Base-by-base conservation (phyloP, 768 basidiomycete genomes). In the Lactifluus echinatus region DNA sequence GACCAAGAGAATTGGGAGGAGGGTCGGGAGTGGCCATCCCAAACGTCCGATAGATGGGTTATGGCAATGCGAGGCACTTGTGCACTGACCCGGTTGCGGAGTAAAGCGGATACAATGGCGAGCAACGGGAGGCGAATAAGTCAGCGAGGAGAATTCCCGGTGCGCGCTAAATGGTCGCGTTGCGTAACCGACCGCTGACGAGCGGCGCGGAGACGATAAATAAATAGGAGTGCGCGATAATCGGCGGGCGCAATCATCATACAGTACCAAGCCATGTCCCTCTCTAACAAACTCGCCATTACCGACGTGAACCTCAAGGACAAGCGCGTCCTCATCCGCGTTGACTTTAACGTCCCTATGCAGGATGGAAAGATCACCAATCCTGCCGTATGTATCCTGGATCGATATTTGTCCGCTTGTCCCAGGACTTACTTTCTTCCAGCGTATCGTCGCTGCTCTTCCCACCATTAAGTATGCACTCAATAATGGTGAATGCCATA, bases 371-470 rank as follows among this genome's bases (percentile, higher is more conserved):
- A 85, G 69, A 93, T 98, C 78, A 95, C 95, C 44, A 99, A 97
- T 76, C 87, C 92, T 63, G 93, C 93, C 55, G 95, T 96, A 70
- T 62, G 93, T 77, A 43, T 53, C 28, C 57, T 42, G 47, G 39
- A 47, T 55, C 39, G 49, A 10, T 17, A 17, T 23, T 65, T 58
- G 50, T 44, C 24, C 55, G 29, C 39, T 43, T 26, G 31, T 47
- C 44, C 19, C 17, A 55, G 60, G 28, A 51, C 48, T 53, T 8
- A 53, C 44, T 31, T 39, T 21, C 28, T 26, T 40, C 17, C 69
- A 98, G 95, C 89, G 95, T 72, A 95, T 99, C 74, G 88, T 94
- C 48, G 95, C 94, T 28, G 95, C 95, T 31, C 76, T 98, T 57
- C 95, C 95, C 28, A 97, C 95, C 44, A 89, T 99, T 69, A 82